Conservation (phyloP, 257 asterid genomes). For the Gentiana macrophylla region DNA sequence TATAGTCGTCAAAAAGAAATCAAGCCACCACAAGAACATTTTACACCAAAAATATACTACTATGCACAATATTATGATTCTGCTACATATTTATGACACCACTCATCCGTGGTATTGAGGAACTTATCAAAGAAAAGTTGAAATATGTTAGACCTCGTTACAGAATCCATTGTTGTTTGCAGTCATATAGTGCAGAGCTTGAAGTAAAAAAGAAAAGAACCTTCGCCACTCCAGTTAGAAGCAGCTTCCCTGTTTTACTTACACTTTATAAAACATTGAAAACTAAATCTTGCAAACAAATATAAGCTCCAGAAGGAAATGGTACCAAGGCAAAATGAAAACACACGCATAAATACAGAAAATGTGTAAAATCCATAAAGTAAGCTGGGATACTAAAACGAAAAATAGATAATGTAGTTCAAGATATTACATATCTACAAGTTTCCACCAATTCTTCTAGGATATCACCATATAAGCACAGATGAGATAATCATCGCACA, state of each 20-base stretch:
- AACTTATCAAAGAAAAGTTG: too few relatives aligned
- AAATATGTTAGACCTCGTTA: slow-evolving; percentile 61
- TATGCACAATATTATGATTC: too few relatives aligned
- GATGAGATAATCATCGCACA: background rate
- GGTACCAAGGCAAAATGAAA: background rate
- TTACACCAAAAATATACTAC: too few relatives aligned
- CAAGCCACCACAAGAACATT: too few relatives aligned
- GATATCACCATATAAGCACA: background rate
- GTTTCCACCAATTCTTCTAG: too few relatives aligned
- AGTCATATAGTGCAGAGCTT: slow-evolving; percentile 88
- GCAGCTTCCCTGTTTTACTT: slow-evolving; percentile 63
- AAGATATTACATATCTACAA: too few relatives aligned
- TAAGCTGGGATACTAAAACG: too few relatives aligned
- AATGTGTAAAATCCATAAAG: background rate
- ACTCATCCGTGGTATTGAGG: too few relatives aligned
- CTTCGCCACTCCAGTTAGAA: slow-evolving; percentile 85
- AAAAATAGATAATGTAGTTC: too few relatives aligned
- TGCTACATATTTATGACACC: too few relatives aligned
- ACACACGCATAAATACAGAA: background rate
- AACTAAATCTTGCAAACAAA: background rate
- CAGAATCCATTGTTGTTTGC: slow-evolving; percentile 77
- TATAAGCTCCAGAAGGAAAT: background rate
- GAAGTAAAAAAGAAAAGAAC: slow-evolving; percentile 89
- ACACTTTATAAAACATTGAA: background rate
- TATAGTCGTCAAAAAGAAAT: too few relatives aligned